Conservation (phyloP, 306 rosid species). For the Mucuna pruriens region DNA sequence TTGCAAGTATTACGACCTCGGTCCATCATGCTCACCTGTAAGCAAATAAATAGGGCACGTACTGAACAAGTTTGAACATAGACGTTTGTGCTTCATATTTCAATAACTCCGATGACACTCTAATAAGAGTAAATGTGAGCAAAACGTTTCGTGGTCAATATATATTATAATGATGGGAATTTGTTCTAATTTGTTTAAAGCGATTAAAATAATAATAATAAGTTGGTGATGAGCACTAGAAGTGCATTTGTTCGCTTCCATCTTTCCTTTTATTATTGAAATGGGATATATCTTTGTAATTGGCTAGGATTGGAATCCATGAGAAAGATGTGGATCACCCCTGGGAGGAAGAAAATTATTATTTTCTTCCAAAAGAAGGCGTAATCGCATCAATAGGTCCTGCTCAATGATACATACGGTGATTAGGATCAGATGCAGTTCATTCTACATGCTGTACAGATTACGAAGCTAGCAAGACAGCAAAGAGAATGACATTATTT, state of each 20-base stretch:
- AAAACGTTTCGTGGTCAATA: not conserved
- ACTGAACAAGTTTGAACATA: not conserved
- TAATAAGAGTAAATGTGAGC: not conserved
- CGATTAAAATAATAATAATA: not conserved
- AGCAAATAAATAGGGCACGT: too few relatives aligned
- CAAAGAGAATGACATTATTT: not conserved
- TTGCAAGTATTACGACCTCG: not conserved
- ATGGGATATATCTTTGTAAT: slow-evolving; percentile 23
- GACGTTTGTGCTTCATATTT: not conserved
- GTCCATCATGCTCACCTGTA: not conserved
- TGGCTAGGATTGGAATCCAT: slow-evolving; percentile 37
- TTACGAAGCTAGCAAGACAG: not conserved
- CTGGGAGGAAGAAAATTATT: slow-evolving; percentile 20
- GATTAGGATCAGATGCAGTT: not conserved
- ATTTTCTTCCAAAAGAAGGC: slow-evolving; percentile 35
- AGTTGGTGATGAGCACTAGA: slow-evolving; percentile 9
- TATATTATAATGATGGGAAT: not conserved
- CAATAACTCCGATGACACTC: not conserved
- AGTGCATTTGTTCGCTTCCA: slow-evolving; percentile 31
- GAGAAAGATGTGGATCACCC: slow-evolving; percentile 35
- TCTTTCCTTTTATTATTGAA: slow-evolving; percentile 23
- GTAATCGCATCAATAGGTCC: slow-evolving; percentile 32
- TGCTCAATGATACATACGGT: not conserved
- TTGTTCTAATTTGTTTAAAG: slow-evolving; percentile 16
- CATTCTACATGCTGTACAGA: not conserved